A percentile compares a stretch with the other conserved stretches of the same genome.
Conservation (phyloP, 768 basidiomycete species). For the Suillus subaureus region DNA sequence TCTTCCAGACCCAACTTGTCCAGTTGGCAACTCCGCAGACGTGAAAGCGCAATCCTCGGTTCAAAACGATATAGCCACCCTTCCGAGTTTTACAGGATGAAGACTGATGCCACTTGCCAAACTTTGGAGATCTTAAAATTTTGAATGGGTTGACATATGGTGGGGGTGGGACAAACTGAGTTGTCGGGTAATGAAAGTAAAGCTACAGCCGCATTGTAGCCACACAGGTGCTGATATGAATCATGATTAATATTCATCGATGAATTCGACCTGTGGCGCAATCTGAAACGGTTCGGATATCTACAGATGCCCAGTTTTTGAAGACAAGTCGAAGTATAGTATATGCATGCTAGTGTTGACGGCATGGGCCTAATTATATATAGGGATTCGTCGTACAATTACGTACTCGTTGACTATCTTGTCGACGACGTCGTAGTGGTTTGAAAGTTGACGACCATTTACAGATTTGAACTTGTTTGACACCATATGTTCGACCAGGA, state of each 20-base stretch:
- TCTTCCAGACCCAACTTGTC: neutral
- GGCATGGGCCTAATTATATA: no score
- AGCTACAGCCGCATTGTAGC: neutral
- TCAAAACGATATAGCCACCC: neutral
- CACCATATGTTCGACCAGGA: no score
- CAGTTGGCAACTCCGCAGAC: neutral
- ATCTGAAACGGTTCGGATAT: neutral
- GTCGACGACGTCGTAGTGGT: no score
- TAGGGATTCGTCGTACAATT: no score
- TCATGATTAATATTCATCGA: no score
- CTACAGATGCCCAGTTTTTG: neutral
- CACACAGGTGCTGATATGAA: neutral
- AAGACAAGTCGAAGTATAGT: neutral
- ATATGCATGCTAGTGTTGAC: no score
- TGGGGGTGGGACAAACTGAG: neutral
- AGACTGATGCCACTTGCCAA: neutral
- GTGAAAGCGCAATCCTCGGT: neutral
- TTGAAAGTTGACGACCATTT: no score
- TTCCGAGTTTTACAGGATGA: neutral
- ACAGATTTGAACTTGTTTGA: no score
- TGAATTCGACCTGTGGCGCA: neutral
- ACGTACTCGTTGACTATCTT: no score
- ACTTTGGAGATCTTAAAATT: neutral
- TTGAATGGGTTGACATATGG: neutral
- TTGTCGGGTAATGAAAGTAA: neutral